Percentiles rank a stretch among this genome's conserved stretches.
Evolutionary conservation across 768 basidiomycete genomes (phyloP).

Genomic region (Phylloporus rhodoxanthus): DNA sequence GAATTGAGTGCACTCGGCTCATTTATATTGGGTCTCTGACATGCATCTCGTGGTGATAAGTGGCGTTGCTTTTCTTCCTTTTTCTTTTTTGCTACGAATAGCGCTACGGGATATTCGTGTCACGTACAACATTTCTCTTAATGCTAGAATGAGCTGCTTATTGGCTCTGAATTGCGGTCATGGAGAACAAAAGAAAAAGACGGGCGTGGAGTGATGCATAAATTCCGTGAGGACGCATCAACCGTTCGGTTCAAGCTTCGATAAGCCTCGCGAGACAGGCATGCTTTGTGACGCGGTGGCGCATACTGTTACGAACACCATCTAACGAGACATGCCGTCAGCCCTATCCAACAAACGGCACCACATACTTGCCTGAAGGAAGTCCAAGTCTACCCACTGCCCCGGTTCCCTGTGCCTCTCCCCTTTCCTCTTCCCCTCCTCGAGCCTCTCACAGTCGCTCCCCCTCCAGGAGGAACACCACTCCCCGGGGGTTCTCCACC

Average conservation of each 20-base stretch:
- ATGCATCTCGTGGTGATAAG: not conserved
- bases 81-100: not conserved
- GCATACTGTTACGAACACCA: not conserved
- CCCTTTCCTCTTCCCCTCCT: constrained; percentile 30
- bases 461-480: constrained; percentile 12
- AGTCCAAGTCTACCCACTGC: constrained; percentile 19
- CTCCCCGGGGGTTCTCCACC: not conserved
- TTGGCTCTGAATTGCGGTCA: not conserved
- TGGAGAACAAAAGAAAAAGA: not conserved
- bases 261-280: too few species aligned
- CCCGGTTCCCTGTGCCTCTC: constrained; percentile 22
- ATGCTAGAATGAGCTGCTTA: not conserved
- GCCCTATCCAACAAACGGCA: not conserved
- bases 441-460: constrained; percentile 1
- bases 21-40: not conserved
- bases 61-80: not conserved
- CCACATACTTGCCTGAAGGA: too few species aligned
- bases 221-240: too few species aligned
- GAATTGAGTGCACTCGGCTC: not conserved
- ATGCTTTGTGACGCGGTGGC: too few species aligned
- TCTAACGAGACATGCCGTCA: not conserved
- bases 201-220: too few species aligned
- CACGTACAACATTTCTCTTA: not conserved
- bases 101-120: not conserved
- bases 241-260: too few species aligned